Evolutionary conservation across 1,284 basidiomycete genomes (phyloP).

Genomic region (Apiotrichum sp.): DNA sequence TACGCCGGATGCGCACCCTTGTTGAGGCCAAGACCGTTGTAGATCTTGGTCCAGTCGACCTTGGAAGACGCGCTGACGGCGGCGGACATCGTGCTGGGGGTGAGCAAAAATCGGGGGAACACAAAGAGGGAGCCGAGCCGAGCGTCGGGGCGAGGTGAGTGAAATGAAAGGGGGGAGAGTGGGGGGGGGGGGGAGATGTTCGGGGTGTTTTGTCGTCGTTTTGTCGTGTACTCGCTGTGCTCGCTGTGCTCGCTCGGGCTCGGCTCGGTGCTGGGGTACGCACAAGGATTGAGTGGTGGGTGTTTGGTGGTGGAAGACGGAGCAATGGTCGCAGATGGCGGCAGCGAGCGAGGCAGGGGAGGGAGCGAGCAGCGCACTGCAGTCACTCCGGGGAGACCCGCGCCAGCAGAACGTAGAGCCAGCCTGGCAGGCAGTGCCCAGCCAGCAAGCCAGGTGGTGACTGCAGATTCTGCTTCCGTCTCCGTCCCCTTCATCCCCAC

Average conservation of each 20-base stretch:
- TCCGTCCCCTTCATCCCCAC: no score
- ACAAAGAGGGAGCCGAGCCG: not conserved
- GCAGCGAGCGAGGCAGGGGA: not conserved
- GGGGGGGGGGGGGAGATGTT: no score
- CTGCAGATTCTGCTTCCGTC: no score
- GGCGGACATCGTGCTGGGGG: slow-evolving; percentile 12
- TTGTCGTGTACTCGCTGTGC: not conserved
- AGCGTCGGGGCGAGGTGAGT: slow-evolving; percentile 3
- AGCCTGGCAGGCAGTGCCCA: not conserved
- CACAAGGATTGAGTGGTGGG: slow-evolving; percentile 1
- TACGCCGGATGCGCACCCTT: slow-evolving; percentile 58
- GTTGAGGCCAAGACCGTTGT: slow-evolving; percentile 81
- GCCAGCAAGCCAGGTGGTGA: not conserved
- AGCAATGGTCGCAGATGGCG: not conserved
- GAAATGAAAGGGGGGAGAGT: no score
- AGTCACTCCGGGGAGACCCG: not conserved
- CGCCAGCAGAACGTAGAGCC: not conserved
- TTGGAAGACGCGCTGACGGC: slow-evolving; percentile 16
- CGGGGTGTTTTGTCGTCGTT: not conserved
- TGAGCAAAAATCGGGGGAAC: not conserved
- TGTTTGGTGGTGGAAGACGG: not conserved
- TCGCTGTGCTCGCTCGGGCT: no score
- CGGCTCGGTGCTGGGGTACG: not conserved
- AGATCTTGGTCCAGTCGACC: slow-evolving; percentile 80
- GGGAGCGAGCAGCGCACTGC: not conserved